Evolutionary conservation across 2,329 filamentous ascomycete species (phyloP).

Genomic region (Didymella sp.): DNA sequence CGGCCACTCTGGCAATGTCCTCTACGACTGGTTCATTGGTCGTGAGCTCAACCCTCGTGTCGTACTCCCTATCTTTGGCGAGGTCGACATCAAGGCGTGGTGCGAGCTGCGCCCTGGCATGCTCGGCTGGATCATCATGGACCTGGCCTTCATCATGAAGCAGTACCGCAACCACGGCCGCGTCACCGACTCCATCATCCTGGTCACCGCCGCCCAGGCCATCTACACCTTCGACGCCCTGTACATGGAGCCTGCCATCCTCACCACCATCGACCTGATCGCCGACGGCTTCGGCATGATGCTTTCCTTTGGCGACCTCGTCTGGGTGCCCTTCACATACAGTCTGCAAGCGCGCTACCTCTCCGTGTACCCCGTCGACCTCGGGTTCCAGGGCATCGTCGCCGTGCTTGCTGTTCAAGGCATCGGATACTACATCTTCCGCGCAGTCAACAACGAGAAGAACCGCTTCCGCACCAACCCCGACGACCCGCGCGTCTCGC

Average conservation of each 20-base stretch:
- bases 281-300: slow-evolving; percentile 95
- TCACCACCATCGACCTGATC: slow-evolving; percentile 94
- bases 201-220: slow-evolving; percentile 77
- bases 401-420: slow-evolving; percentile 71
- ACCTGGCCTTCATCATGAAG: slow-evolving; percentile 83
- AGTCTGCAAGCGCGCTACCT: slow-evolving; percentile 85
- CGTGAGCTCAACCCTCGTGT: slow-evolving; percentile 92
- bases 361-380: slow-evolving; percentile 77
- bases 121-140: slow-evolving; percentile 85
- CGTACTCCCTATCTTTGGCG: slow-evolving; percentile 77
- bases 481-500: slow-evolving; percentile 75
- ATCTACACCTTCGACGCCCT: slow-evolving; percentile 85
- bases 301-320: slow-evolving; percentile 89
- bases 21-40: slow-evolving; percentile 98
- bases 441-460: slow-evolving; percentile 92
- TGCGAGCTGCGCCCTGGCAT: slow-evolving; percentile 92
- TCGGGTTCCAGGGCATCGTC: slow-evolving; percentile 71
- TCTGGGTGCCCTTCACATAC: slow-evolving; percentile 93
- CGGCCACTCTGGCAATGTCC: slow-evolving; percentile 79
- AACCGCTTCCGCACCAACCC: slow-evolving; percentile 91
- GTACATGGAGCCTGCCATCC: slow-evolving; percentile 85
- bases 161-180: slow-evolving; percentile 86
- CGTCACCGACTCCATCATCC: slow-evolving; percentile 83
- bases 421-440: slow-evolving; percentile 88
- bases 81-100: slow-evolving; percentile 88